These are phyloP conservation scores for Lophiotrema nucula DNA, from an alignment of 495 filamentous ascomycete species.

Conservation along the genomic window DNA sequence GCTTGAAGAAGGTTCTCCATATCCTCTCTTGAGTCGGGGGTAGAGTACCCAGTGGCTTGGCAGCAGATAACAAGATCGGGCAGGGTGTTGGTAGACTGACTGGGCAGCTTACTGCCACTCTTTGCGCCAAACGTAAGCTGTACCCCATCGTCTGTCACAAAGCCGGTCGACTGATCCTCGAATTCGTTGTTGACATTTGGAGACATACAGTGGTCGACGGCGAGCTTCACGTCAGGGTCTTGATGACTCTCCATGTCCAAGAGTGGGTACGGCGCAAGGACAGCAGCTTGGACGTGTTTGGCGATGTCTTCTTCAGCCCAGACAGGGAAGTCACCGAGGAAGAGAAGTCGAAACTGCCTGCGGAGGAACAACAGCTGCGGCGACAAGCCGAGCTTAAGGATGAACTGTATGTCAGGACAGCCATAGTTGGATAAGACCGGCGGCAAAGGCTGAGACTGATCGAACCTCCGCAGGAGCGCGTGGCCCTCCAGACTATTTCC, in stretches of 20 bases:
- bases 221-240: slow-evolving; percentile 13
- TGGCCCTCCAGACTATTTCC: slow-evolving; percentile 3
- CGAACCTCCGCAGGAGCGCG: slow-evolving; percentile 12
- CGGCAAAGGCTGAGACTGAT: slow-evolving; percentile 2
- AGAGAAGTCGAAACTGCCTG: slow-evolving; percentile 26
- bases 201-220: slow-evolving; percentile 24
- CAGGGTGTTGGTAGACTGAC: background rate
- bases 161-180: background rate
- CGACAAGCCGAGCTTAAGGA: slow-evolving; percentile 21
- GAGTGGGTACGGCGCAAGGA: background rate
- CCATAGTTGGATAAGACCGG: slow-evolving; percentile 13
- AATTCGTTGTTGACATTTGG: background rate
- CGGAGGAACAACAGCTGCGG: slow-evolving; percentile 3
- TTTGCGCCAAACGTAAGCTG: slow-evolving; percentile 13
- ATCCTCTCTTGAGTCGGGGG: slow-evolving; percentile 1
- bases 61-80: slow-evolving; percentile 30
- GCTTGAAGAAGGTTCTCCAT: slow-evolving; percentile 4
- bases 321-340: slow-evolving; percentile 22
- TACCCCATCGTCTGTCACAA: slow-evolving; percentile 11
- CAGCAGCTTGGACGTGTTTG: slow-evolving; percentile 25
- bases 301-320: slow-evolving; percentile 25
- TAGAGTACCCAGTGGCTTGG: slow-evolving; percentile 1
- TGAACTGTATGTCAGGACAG: slow-evolving; percentile 16
- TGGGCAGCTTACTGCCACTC: background rate
- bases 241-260: background rate